phyloP scores from a whole-genome alignment of 768 basidiomycete species.

The Mycena rosella region DNA sequence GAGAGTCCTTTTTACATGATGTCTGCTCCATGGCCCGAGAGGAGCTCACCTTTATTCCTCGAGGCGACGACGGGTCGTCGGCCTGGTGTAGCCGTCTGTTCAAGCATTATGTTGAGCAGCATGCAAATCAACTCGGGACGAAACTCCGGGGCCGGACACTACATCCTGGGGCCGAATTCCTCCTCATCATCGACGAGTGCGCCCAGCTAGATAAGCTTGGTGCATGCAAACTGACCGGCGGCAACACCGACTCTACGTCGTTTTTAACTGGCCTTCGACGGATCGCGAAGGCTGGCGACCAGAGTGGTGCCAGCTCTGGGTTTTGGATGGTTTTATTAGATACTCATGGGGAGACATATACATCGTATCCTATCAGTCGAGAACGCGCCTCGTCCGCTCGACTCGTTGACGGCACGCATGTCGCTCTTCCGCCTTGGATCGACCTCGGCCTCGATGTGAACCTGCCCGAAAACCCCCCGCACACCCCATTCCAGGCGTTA shows the following conservation, averaged over 20 bases:
- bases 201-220: neutral
- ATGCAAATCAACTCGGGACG: neutral
- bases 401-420: neutral
- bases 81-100: neutral
- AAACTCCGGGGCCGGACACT: neutral
- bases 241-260: neutral
- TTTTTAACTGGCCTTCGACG: slow-evolving; percentile 5
- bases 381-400: neutral
- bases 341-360: slow-evolving; percentile 5
- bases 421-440: slow-evolving; percentile 7
- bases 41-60: neutral
- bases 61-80: neutral
- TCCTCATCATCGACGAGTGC: slow-evolving; percentile 18
- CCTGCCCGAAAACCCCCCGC: neutral
- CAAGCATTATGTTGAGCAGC: neutral
- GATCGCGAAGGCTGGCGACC: slow-evolving; percentile 9
- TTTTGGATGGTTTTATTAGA: slow-evolving; percentile 9
- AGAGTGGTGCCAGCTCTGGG: neutral
- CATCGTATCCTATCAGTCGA: neutral
- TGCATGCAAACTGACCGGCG: neutral
- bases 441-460: slow-evolving; percentile 5
- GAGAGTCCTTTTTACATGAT: neutral
- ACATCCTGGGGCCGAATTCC: neutral
- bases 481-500: neutral
- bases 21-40: neutral